These are phyloP conservation scores for Petasospora rhodanensis DNA, from an alignment of 1,139 yeast species.

Conservation along the genomic window DNA sequence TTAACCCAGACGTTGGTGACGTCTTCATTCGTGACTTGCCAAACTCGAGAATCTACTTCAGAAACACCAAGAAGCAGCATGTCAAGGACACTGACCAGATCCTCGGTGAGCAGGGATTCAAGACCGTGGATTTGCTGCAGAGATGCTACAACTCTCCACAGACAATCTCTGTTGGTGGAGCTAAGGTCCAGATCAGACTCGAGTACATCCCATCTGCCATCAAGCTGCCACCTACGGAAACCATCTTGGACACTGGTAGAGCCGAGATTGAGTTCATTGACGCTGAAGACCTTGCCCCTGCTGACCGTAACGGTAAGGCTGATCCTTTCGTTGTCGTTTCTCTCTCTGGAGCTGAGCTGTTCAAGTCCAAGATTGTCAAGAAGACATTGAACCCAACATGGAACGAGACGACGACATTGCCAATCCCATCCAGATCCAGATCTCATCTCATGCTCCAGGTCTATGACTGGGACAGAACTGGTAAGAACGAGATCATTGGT, in stretches of 20 bases:
- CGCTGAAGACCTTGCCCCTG: constrained; percentile 50
- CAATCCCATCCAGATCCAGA: constrained; percentile 60
- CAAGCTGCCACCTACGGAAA: constrained; percentile 52
- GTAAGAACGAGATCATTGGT: constrained; percentile 60
- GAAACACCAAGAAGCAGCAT: constrained; percentile 49
- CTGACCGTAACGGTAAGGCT: constrained; percentile 69
- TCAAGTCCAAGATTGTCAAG: constrained; percentile 56
- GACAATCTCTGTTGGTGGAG: constrained; percentile 41
- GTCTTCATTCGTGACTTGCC: constrained; percentile 67
- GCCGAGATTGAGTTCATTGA: constrained; percentile 51
- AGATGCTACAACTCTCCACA: constrained; percentile 44
- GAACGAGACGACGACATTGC: constrained; percentile 58
- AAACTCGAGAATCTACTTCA: constrained; percentile 51
- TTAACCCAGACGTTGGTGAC: constrained; percentile 42
- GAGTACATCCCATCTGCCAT: constrained; percentile 58
- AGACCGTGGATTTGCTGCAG: constrained; percentile 50
- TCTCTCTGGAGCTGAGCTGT: constrained; percentile 50
- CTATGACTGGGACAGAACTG: constrained; percentile 76
- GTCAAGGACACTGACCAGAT: constrained; percentile 47
- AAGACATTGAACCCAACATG: constrained; percentile 66
- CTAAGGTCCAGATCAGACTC: constrained; percentile 43
- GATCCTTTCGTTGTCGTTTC: constrained; percentile 58
- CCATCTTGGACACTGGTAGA: constrained; percentile 63
- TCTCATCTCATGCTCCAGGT: constrained; percentile 45
- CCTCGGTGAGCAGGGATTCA: constrained; percentile 42